Evolutionary conservation across 345 rosid genomes (phyloP).

Genomic region (Moringa oleifera): DNA sequence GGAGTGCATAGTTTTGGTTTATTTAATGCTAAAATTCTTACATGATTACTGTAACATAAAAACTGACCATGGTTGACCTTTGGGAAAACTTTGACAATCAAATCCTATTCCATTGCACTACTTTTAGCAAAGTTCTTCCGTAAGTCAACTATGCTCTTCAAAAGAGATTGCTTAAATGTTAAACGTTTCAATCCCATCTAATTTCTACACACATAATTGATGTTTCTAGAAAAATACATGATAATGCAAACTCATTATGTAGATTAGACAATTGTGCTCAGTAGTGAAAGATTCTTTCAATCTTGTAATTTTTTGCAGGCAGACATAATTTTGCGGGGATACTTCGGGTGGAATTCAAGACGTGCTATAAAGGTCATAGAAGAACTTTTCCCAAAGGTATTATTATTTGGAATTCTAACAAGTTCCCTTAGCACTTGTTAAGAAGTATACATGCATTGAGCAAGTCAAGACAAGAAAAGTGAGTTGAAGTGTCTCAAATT

Average conservation of each 20-base stretch:
- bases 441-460: not conserved
- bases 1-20: not conserved
- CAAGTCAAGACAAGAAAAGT: not conserved
- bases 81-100: too few relatives aligned
- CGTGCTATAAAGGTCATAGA: conserved; percentile 85
- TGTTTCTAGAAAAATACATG: not conserved
- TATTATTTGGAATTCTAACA: not conserved
- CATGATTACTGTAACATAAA: too few relatives aligned
- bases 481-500: too few relatives aligned
- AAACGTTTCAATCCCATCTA: too few relatives aligned
- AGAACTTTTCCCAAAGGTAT: conserved; percentile 84
- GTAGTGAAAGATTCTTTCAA: not conserved
- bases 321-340: conserved; percentile 79
- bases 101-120: too few relatives aligned
- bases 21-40: not conserved
- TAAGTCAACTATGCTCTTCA: too few relatives aligned
- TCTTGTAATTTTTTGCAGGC: conserved; percentile 39
- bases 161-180: too few relatives aligned
- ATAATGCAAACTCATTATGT: not conserved
- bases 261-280: too few relatives aligned
- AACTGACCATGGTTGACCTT: too few relatives aligned
- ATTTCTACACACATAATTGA: too few relatives aligned
- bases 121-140: too few relatives aligned
- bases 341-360: conserved; percentile 87
- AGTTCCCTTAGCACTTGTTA: not conserved